Conservation (phyloP, 75 land plant genomes). For the Pinus taeda region DNA sequence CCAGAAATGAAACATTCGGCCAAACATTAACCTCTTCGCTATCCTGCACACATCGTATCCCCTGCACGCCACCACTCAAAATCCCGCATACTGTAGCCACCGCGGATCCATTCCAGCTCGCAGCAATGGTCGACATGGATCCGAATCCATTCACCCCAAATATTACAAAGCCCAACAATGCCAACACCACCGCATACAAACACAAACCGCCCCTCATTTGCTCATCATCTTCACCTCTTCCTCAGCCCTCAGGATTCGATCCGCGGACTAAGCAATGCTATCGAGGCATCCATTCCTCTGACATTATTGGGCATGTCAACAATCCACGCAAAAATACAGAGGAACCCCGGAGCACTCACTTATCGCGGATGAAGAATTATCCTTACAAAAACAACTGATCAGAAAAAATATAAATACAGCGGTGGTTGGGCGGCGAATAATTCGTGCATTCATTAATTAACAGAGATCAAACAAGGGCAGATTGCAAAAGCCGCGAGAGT, state of each 20-base stretch:
- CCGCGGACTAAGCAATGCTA: not conserved
- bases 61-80: slow-evolving; percentile 17
- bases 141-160: slow-evolving; percentile 32
- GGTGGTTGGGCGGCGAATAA: too few species aligned
- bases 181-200: not conserved
- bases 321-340: too few species aligned
- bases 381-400: too few species aligned
- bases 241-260: not conserved
- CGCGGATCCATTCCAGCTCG: slow-evolving; percentile 12
- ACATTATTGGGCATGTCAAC: too few species aligned
- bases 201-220: slow-evolving; percentile 7
- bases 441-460: too few species aligned
- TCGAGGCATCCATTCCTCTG: too few species aligned
- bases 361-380: too few species aligned
- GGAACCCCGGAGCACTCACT: too few species aligned
- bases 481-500: too few species aligned
- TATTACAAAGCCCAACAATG: not conserved
- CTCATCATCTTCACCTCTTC: not conserved
- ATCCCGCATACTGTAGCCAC: slow-evolving; percentile 44
- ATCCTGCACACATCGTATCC: slow-evolving; percentile 18
- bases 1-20: slow-evolving; percentile 37
- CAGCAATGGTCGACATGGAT: slow-evolving; percentile 56
- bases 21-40: slow-evolving; percentile 5
- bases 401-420: too few species aligned
- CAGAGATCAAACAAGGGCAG: too few species aligned